Base-by-base conservation (phyloP, 2,329 filamentous ascomycete species). In the Cladorrhinum sp. region DNA sequence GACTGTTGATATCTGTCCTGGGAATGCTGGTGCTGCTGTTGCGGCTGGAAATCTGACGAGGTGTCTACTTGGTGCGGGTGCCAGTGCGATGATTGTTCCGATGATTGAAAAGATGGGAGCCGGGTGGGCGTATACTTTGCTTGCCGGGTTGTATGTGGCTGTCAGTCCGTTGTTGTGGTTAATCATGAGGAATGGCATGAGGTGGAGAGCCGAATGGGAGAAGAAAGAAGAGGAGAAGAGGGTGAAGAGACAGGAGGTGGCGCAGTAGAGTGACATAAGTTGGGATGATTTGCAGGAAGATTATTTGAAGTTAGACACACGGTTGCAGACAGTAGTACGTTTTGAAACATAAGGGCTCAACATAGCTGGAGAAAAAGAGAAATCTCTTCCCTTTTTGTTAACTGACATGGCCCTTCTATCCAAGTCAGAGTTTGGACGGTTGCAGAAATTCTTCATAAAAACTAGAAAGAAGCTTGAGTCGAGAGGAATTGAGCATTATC, bases 11-110 rank as follows among this genome's bases (percentile, higher is more conserved):
- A 74, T 85, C 7, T 79, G 83, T 60, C 82, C 81, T 0, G 74
- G 74, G 0, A 76, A 75, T 22, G 78, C 82, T 0, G 81, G 80
- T 0, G 79, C 80, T 0, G 82, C 82, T 0, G 81, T 81, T 0
- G 83, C 83, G 0, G 77, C 81, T 0, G 83, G 81, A 60, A 86
- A 86, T 61, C 65, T 86, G n/a, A 76, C 79, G 1, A 70, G 83
- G 4, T 86, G 83, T 58, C 68, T 82, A 1, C 67, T 85, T 2
- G 82, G 82, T 0, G 83, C 83, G 0, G 78, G 74, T 0, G 78
- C 78, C 2, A 82, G 77, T 13, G 81, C 80, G 0, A 74, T 79
- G 1, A 79, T 85, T 23, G 69, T 80, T 2, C 79, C 78, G 8
- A 76, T 86, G 76, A 78, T 82, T 12, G 65, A 78, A 7, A 72